These are phyloP conservation scores for Brettanomyces custersianus DNA, from an alignment of 805 yeast species.

Conservation along the genomic window DNA sequence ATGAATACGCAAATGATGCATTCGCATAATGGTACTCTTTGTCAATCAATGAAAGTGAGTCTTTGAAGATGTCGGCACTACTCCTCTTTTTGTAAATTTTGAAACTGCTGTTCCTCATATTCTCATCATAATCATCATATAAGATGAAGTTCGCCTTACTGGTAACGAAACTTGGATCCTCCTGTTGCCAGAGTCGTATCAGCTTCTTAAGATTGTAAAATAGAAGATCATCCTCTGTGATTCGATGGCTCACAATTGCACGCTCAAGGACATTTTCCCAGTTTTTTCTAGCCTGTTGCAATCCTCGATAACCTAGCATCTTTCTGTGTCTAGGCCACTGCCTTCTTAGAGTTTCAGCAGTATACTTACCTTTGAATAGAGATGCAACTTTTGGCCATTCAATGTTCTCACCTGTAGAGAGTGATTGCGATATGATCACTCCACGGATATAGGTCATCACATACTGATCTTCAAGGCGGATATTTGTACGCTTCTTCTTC, in stretches of 20 bases:
- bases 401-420: slow-evolving; percentile 41
- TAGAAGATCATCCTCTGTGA: slow-evolving; percentile 41
- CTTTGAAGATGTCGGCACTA: slow-evolving; percentile 36
- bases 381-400: slow-evolving; percentile 56
- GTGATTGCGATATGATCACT: slow-evolving; percentile 59
- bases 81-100: slow-evolving; percentile 21
- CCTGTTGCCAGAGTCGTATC: slow-evolving; percentile 56
- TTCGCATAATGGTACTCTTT: slow-evolving; percentile 48
- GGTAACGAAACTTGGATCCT: slow-evolving; percentile 27
- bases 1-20: slow-evolving; percentile 33
- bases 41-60: slow-evolving; percentile 56
- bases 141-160: slow-evolving; percentile 17
- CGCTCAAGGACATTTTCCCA: slow-evolving; percentile 62
- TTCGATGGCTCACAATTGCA: slow-evolving; percentile 47
- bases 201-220: slow-evolving; percentile 42
- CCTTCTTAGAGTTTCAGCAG: slow-evolving; percentile 39
- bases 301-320: slow-evolving; percentile 46
- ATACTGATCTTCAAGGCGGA: slow-evolving; percentile 28
- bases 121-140: slow-evolving; percentile 35
- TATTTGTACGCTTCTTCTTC: slow-evolving; percentile 17
- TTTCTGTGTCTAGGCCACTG: slow-evolving; percentile 67
- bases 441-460: slow-evolving; percentile 50
- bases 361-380: slow-evolving; percentile 32
- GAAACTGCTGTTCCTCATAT: slow-evolving; percentile 37
- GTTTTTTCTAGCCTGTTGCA: slow-evolving; percentile 40